Evolutionary conservation across 192 early-diverging fungal species (phyloP).

Genomic region (Podila minutissima): DNA sequence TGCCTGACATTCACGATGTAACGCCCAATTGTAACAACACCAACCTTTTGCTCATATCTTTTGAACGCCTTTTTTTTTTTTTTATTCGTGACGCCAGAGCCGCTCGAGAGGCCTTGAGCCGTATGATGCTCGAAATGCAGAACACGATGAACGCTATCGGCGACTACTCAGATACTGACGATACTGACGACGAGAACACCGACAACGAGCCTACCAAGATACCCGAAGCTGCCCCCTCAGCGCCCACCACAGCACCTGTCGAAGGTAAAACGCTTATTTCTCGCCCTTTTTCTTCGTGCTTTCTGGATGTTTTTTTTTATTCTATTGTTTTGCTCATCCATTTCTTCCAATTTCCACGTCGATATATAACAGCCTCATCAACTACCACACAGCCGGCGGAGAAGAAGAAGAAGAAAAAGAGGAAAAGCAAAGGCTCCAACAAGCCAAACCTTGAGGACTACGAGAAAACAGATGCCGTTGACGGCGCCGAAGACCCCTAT

Average conservation of each 20-base stretch:
- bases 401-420: slow-evolving; percentile 53
- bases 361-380: neutral
- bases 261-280: no score
- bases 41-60: neutral
- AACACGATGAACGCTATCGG: slow-evolving; percentile 24
- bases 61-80: neutral
- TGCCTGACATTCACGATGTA: no score
- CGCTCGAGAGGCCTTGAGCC: slow-evolving; percentile 27
- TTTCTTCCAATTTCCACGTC: neutral
- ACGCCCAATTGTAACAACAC: no score
- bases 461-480: slow-evolving; percentile 29
- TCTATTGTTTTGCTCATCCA: no score
- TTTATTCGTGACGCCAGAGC: neutral
- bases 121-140: slow-evolving; percentile 37
- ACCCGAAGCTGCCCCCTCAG: neutral
- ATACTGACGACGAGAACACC: slow-evolving; percentile 18
- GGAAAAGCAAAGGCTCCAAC: slow-evolving; percentile 53
- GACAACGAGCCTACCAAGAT: slow-evolving; percentile 4
- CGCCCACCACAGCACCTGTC: neutral
- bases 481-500: slow-evolving; percentile 52
- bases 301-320: no score
- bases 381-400: slow-evolving; percentile 4
- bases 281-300: no score
- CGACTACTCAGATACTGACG: slow-evolving; percentile 23
- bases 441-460: slow-evolving; percentile 56